Evolutionary conservation across 805 yeast species (phyloP), one percentile per base, ranked within the genome.

Genomic region (Candida ascalaphidarum): DNA sequence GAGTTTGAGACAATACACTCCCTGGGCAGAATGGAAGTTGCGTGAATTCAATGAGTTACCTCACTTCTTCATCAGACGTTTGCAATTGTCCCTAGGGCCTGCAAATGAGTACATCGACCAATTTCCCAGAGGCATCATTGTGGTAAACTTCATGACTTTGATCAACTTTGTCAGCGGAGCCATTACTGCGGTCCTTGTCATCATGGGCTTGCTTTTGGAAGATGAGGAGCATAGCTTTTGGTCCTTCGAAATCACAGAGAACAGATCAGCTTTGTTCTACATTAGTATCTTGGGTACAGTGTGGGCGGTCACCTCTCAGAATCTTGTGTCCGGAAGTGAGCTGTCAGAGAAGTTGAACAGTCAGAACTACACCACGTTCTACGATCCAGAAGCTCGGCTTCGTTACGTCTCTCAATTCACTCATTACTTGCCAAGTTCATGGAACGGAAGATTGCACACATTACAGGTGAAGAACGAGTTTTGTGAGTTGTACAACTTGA

Each of bases 41-140:
- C 64, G 99, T 32, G 99, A 92, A 45, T 84, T 81, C 48, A 92
- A 92, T 52, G 99, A 92, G 48, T 64, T 92, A 7, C 84, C 84
- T 24, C 98, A 92, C 52, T 66, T 89, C 16, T 92, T 92, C 55
- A 75, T 76, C 32, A 76, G 78, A 41, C 64, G 99, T 27, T 55
- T 92, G 22, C 82, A 77, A 26, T 55, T 83, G 35, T 83, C 96
- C 28, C 70, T 75, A 17, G 81, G 74, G 11, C 77, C 86, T 5
- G 95, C 97, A 0, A 71, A 81, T 23, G 71, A 77, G 12, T 92
- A 92, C 48, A 74, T 92, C 30, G 76, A 85, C 39, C 96, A 88
- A 49, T 92, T 92, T 46, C 99, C 99, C 2, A 79, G 84, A 27
- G 94, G 84, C 36, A 56, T 52, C 21, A 31, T 61, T 10, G 46